phyloP scores from a whole-genome alignment of 2,329 filamentous ascomycete genomes.

The Diaporthe helianthi region DNA sequence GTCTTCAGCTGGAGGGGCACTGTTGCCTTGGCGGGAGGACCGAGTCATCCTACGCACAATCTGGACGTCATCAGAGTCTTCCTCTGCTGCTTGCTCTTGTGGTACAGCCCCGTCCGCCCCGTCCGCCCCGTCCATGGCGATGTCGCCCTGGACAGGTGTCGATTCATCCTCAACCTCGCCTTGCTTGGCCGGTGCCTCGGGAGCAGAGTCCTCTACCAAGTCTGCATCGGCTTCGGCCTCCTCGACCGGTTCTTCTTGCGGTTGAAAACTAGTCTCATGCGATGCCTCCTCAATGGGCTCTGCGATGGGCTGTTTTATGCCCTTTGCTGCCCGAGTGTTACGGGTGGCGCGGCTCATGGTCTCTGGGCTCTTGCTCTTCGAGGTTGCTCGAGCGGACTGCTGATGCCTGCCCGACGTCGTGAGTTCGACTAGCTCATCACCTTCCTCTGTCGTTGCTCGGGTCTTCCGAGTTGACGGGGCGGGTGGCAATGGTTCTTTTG shows the following conservation, averaged over 20 bases:
- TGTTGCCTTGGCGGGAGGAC: slow-evolving; percentile 36
- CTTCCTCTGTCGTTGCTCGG: slow-evolving; percentile 61
- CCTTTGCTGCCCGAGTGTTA: slow-evolving; percentile 58
- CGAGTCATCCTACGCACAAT: slow-evolving; percentile 31
- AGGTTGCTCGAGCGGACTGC: slow-evolving; percentile 54
- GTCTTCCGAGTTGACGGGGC: slow-evolving; percentile 53
- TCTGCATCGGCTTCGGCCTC: slow-evolving; percentile 35
- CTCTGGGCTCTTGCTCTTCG: slow-evolving; percentile 65
- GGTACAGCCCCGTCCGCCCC: slow-evolving; percentile 43
- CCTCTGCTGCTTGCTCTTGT: slow-evolving; percentile 42
- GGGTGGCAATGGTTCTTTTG: slow-evolving; percentile 32
- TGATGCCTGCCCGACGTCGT: slow-evolving; percentile 68
- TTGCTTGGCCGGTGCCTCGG: slow-evolving; percentile 32
- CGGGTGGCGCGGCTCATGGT: slow-evolving; percentile 50
- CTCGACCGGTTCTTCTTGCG: slow-evolving; percentile 39
- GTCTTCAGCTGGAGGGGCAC: slow-evolving; percentile 39
- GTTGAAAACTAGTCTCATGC: slow-evolving; percentile 53
- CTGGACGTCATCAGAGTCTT: slow-evolving; percentile 48
- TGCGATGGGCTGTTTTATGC: slow-evolving; percentile 55
- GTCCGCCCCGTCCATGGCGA: slow-evolving; percentile 40
- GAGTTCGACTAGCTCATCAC: slow-evolving; percentile 63
- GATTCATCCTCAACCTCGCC: slow-evolving; percentile 38
- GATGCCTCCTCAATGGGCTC: slow-evolving; percentile 59
- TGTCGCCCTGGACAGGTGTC: slow-evolving; percentile 24
- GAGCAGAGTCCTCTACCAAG: slow-evolving; percentile 35